Percentiles rank a stretch among this genome's conserved stretches.
Conservation (phyloP, 257 asterid species). For the Penstemon eatonii region DNA sequence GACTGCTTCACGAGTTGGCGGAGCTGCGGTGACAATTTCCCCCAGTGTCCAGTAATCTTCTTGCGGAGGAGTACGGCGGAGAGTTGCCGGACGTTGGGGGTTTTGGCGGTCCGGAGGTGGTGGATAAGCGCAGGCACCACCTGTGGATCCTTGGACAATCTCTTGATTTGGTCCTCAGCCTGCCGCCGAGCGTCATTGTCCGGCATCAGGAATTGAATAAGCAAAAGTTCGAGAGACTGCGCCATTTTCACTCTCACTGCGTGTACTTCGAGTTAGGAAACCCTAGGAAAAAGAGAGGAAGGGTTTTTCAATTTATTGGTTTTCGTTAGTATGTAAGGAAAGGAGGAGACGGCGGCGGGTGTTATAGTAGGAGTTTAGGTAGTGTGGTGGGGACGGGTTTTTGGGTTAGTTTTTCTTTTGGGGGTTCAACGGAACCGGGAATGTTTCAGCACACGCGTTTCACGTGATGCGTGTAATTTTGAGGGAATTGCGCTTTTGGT, state of each 20-base stretch:
- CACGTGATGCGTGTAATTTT: background rate
- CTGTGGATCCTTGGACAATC: slow-evolving; percentile 93
- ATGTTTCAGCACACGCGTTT: slow-evolving; percentile 26
- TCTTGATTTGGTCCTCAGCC: slow-evolving; percentile 98
- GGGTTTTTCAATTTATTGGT: slow-evolving; percentile 20
- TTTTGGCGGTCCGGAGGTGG: slow-evolving; percentile 97
- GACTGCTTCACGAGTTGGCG: slow-evolving; percentile 90
- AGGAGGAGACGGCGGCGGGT: slow-evolving; percentile 42
- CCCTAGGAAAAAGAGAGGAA: slow-evolving; percentile 35
- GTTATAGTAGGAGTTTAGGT: slow-evolving; percentile 18
- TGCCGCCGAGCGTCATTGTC: slow-evolving; percentile 97
- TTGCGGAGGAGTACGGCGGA: slow-evolving; percentile 97
- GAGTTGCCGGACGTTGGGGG: slow-evolving; percentile 95
- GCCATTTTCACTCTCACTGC: slow-evolving; percentile 55
- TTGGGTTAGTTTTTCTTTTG: slow-evolving; percentile 15
- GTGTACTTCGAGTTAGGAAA: slow-evolving; percentile 31
- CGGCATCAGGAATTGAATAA: slow-evolving; percentile 94
- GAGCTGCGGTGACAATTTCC: slow-evolving; percentile 71
- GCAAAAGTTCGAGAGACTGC: slow-evolving; percentile 86
- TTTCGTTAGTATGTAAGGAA: slow-evolving; percentile 35
- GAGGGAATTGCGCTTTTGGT: too few relatives aligned
- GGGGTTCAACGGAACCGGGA: slow-evolving; percentile 31
- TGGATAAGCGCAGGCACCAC: slow-evolving; percentile 90
- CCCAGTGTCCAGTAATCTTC: slow-evolving; percentile 99
- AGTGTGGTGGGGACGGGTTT: slow-evolving; percentile 34